Evolutionary conservation across 2,329 filamentous ascomycete species (phyloP), one percentile per base, ranked within the genome.

Genomic region (Dothiorella sarmentorum): DNA sequence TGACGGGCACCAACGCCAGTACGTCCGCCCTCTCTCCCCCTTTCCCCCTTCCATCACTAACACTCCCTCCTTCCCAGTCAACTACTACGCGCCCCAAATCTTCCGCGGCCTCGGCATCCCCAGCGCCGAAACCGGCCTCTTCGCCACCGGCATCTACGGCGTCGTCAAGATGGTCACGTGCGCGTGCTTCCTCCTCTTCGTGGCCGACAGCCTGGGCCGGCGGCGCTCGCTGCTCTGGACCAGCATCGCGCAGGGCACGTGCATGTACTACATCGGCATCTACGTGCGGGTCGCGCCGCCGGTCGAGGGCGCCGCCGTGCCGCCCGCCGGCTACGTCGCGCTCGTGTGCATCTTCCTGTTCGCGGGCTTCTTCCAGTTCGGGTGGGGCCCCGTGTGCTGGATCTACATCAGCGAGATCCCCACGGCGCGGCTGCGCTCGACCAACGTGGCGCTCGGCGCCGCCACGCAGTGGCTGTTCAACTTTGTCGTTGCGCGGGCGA

Each of bases 401-500:
- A 88, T 89, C 66, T 85, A 89, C 66, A 82, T 88, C 3, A 82
- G 81, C 24, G 87, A 90, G 71, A 89, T 90, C 60, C 86, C 86
- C 0, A 85, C 85, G 6, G 84, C 85, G 0, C 78, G 87, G 31
- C 76, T 90, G 7, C 77, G 87, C 58, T 83, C 83, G 17, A 74
- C 87, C 63, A 89, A 89, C 66, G 86, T 90, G 6, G 81, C 86
- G 1, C 77, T 90, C 45, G 86, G 81, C 0, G 86, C 87, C 0
- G 84, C 83, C 1, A 88, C 84, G 0, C 86, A 90, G 66, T 89
- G 86, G 86, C 71, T 90, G 4, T 89, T 90, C 71, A 90, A 90
- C 68, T 88, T 90, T 61, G 82, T 89, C 9, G 84, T 90, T 59
- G 86, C 87, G 1, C 31, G 85, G 59, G 84, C 85, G 31, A 85